Evolutionary conservation across 176 grass and related monocot species (phyloP), one percentile per base, ranked within the genome.

Genomic region (Eragrostis curvula): DNA sequence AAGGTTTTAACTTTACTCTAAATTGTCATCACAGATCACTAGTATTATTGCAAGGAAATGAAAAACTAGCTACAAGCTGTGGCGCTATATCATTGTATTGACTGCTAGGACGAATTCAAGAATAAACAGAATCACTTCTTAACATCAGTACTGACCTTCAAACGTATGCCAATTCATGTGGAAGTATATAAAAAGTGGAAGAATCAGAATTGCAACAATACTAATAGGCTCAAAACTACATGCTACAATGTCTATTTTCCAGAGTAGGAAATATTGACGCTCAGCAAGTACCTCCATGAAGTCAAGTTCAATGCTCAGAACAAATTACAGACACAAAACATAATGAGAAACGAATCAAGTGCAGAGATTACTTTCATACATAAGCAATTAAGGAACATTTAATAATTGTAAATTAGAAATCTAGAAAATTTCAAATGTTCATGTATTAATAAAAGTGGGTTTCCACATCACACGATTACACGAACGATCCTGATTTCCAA

Each of bases 381-480:
- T 23, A 60, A 76, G n/a, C 66, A 76, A 76, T 56, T 57, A 60
- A 40, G 29, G 59, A n/a, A 18, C 30, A 56, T 40, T 56, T n/a
- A 40, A 73, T 17, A 73, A 52, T 20, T 55, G 7, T 55, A 66
- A 66, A 21, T 42, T 43, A 43, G n/a, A n/a, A n/a, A n/a, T n/a
- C n/a, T n/a, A n/a, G n/a, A n/a, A n/a, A n/a, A n/a, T n/a, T n/a
- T n/a, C n/a, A n/a, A n/a, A n/a, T n/a, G n/a, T n/a, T n/a, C n/a
- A n/a, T n/a, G n/a, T n/a, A n/a, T n/a, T n/a, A n/a, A n/a, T n/a
- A n/a, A n/a, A n/a, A n/a, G n/a, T n/a, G n/a, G n/a, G n/a, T n/a
- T n/a, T n/a, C n/a, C n/a, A n/a, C n/a, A 12, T 30, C 11, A n/a
- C n/a, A n/a, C n/a, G n/a, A n/a, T n/a, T n/a, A 6, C 0, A 12